A percentile compares a stretch with the other conserved stretches of the same genome.
phyloP scores from a whole-genome alignment of 2,329 filamentous ascomycete species.

The Apiospora hydei region DNA sequence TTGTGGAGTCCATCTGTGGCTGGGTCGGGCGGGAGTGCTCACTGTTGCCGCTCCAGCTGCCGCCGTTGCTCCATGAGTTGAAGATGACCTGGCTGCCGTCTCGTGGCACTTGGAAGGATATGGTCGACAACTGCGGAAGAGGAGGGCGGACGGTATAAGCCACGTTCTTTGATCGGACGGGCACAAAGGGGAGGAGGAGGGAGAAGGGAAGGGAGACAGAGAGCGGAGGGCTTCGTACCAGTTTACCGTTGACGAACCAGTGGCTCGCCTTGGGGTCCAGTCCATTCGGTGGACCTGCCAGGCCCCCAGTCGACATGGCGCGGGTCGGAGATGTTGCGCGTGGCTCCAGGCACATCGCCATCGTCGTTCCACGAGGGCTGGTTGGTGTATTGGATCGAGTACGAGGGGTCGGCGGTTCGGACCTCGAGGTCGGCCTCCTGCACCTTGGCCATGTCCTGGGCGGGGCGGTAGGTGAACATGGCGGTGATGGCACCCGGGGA shows the following conservation, averaged over 20 bases:
- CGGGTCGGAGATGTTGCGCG: conserved; percentile 53
- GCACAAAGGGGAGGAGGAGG: too few species aligned
- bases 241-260: conserved; percentile 63
- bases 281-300: conserved; percentile 68
- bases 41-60: conserved; percentile 68
- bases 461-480: conserved; percentile 58
- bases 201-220: conserved; percentile 35
- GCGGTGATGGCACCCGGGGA: conserved; percentile 56
- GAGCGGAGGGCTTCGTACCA: conserved; percentile 34
- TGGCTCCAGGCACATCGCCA: conserved; percentile 52
- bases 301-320: conserved; percentile 52
- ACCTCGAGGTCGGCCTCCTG: conserved; percentile 64
- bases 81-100: conserved; percentile 60
- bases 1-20: not conserved
- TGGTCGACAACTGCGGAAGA: conserved; percentile 45
- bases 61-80: conserved; percentile 69
- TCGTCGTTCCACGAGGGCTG: conserved; percentile 58
- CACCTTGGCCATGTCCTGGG: conserved; percentile 45
- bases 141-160: not conserved
- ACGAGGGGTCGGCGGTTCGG: conserved; percentile 52
- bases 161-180: not conserved
- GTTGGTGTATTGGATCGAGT: conserved; percentile 65
- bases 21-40: conserved; percentile 32
- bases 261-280: conserved; percentile 61
- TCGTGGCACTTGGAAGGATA: conserved; percentile 62